These are phyloP conservation scores for Salix udensis DNA, from an alignment of 345 rosid species.

Conservation along the genomic window DNA sequence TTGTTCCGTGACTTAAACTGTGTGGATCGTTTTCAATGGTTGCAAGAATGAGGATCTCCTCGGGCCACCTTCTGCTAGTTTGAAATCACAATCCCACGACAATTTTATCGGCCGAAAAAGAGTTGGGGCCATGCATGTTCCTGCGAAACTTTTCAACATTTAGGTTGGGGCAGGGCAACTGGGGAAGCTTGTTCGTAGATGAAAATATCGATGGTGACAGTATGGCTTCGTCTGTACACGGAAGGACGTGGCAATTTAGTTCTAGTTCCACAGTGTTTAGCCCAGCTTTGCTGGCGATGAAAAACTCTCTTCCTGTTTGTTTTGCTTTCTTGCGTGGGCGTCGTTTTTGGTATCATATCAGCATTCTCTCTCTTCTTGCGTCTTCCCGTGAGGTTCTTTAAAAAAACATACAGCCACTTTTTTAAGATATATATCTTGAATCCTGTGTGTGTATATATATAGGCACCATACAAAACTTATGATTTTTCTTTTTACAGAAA, in stretches of 20 bases:
- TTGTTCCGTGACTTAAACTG: background rate
- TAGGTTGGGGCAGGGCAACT: background rate
- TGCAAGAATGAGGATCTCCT: background rate
- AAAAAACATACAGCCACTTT: background rate
- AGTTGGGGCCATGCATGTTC: background rate
- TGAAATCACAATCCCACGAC: background rate
- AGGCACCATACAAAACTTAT: background rate
- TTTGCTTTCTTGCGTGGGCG: background rate
- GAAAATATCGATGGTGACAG: background rate
- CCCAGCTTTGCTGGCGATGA: background rate
- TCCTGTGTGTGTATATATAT: no score
- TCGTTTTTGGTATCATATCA: background rate
- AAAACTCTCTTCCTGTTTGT: background rate
- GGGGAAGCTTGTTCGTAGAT: background rate
- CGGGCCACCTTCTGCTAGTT: slow-evolving; percentile 16
- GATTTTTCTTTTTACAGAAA: background rate
- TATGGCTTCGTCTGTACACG: background rate
- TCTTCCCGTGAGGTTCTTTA: background rate
- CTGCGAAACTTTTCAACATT: background rate
- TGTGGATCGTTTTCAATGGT: slow-evolving; percentile 18
- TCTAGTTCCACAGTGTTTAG: background rate
- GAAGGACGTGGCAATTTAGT: background rate
- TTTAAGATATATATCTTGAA: background rate
- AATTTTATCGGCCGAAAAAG: background rate
- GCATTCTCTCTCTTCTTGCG: background rate